Evolutionary conservation across 1,284 basidiomycete genomes (phyloP), one percentile per base, ranked within the genome.

Genomic region (Cystobasidium sp.): DNA sequence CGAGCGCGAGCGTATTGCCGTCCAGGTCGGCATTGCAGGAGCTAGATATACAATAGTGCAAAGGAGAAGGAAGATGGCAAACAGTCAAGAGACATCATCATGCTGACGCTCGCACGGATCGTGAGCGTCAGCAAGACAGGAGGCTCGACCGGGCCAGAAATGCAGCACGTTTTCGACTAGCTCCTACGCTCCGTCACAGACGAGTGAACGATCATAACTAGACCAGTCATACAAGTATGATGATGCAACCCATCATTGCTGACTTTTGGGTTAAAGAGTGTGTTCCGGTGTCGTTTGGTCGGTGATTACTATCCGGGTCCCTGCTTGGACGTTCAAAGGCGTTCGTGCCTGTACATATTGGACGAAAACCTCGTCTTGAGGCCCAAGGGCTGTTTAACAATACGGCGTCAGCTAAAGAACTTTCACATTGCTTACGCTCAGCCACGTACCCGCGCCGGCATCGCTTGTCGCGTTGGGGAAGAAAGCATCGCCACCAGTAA

Each of bases 401-500:
- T 20, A n/a, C 22, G 12, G 22, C n/a, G 1, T 24, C 47, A 10
- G n/a, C 20, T 24, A 14, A 14, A 47, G 55, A 9, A 41, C 65
- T 10, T 18, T 18, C 24, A 12, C n/a, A 3, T 14, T 20, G 47
- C 10, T 18, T 18, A 31, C 39, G 22, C 46, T 41, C 44, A 39
- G 10, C 18, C 3, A 47, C 62, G 16, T 49, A 68, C 66, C 43
- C 39, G 66, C 51, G 9, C 22, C 22, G 56, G 53, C 24, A 55
- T 43, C 31, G 18, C 7, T 10, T 44, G 66, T 12, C 18, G 66
- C 51, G 7, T 56, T 55, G 20, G 55, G 67, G 55, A 68, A 73
- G 75, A 80, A 83, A 52, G 82, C 83, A 71, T 85, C 84, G 24
- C 84, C 84, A 41, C 84, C 84, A 4, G 78, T 79, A 1, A 84